Base-by-base conservation (phyloP, 805 yeast genomes). In the Metschnikowia orientalis region DNA sequence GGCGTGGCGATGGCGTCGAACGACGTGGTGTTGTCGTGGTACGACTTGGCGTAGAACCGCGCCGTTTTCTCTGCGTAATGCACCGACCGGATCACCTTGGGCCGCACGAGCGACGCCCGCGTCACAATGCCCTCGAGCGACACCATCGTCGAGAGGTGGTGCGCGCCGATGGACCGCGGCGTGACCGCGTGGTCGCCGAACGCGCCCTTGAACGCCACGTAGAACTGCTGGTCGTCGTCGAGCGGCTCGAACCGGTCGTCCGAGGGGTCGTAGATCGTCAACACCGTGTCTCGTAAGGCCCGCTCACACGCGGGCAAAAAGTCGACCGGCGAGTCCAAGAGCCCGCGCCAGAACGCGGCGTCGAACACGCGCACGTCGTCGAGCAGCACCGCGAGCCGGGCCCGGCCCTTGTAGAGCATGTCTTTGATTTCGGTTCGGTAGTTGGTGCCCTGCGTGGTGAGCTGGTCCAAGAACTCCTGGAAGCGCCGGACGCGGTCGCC, bases 111-210 rank as follows among this genome's bases (percentile, higher is more conserved):
- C 1, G 97, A 88, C 18, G 95, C 89, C 43, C 92, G 72, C 1
- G 97, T 90, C 11, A 92, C 95, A 48, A 92, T 92, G 35, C 98
- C 98, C 61, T 92, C 97, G 15, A 92, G 69, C 1, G 95, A 79
- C 26, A 92, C 77, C 73, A 90, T 66, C 52, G 81, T 80, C 35
- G 95, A 87, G 32, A 92, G 65, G 44, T 76, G 81, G 9, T 71
- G 61, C 2, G 97, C 81, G 38, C 80, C 75, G 37, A 92, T 77
- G 3, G 95, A 78, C 51, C 97, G 74, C 13, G 98, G 97, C 15
- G 88, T 81, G 18, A 90, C 79, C 27, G 81, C 73, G 54, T 88
- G 89, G 35, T 79, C 75, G 35, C 97, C 97, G 59, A 92, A 87
- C 0, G 97, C 79, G 34, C 98, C 98, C 47, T 75, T 77, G 61